Conservation (phyloP, 129 eudicot species). For the Pulicaria dysenterica region DNA sequence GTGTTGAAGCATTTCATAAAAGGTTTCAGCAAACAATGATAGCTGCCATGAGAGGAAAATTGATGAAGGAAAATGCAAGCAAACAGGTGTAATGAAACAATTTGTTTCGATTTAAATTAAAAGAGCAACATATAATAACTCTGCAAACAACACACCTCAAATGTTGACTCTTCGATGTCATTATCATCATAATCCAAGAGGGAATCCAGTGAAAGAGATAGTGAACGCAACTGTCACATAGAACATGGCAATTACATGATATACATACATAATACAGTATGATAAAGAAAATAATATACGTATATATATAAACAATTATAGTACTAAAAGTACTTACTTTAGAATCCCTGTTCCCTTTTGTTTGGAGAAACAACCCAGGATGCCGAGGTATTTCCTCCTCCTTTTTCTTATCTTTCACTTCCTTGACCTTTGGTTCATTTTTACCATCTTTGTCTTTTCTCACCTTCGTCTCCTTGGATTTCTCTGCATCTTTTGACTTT, state of each 20-base stretch:
- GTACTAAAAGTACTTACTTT: constrained; percentile 52
- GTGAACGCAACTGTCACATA: constrained; percentile 65
- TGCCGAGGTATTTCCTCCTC: constrained; percentile 82
- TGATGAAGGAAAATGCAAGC: constrained; percentile 9
- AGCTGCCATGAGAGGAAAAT: constrained; percentile 49
- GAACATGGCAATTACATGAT: neutral
- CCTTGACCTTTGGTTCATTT: constrained; percentile 54
- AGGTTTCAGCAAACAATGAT: constrained; percentile 83
- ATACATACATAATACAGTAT: neutral
- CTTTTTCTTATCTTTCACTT: constrained; percentile 57
- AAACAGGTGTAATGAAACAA: constrained; percentile 14
- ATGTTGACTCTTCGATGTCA: constrained; percentile 85
- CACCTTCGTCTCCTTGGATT: constrained; percentile 54
- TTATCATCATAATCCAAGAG: constrained; percentile 84
- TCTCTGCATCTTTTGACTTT: constrained; percentile 49
- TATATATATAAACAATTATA: neutral
- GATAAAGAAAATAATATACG: neutral
- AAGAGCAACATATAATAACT: neutral
- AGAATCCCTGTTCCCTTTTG: constrained; percentile 66
- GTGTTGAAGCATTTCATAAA: constrained; percentile 93
- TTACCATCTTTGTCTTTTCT: constrained; percentile 54
- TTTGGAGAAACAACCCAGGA: constrained; percentile 84
- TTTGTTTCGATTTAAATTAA: neutral
- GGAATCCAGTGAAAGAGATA: constrained; percentile 94
- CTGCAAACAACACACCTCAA: constrained; percentile 57